These are phyloP conservation scores for Spergularia azorica DNA, from an alignment of 179 eudicot genomes.

Conservation along the genomic window DNA sequence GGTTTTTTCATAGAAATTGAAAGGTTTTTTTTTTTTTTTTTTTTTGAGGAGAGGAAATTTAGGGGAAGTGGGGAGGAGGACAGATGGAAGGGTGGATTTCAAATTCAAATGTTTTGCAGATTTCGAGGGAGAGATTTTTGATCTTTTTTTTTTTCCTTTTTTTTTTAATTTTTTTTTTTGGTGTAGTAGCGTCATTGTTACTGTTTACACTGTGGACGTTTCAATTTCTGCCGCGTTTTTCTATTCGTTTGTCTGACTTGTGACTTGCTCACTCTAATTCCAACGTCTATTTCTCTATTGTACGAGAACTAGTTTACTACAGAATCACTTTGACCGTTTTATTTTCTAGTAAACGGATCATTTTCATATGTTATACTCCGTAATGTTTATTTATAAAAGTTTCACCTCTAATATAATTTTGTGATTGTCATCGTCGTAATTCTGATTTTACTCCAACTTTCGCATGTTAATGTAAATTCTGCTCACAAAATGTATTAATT, in stretches of 20 bases:
- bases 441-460: too few species aligned
- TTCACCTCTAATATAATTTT: too few species aligned
- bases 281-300: too few species aligned
- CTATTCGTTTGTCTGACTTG: neutral
- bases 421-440: too few species aligned
- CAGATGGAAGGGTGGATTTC: slow-evolving; percentile 8
- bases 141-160: neutral
- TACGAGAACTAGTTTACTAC: too few species aligned
- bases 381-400: too few species aligned
- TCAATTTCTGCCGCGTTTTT: slow-evolving; percentile 13
- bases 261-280: too few species aligned
- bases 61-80: neutral
- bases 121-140: slow-evolving; percentile 16
- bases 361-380: too few species aligned
- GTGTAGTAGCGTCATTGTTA: neutral
- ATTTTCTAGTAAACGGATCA: too few species aligned
- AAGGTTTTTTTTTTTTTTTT: slow-evolving; percentile 14
- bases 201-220: neutral
- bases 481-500: too few species aligned
- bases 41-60: neutral
- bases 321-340: too few species aligned
- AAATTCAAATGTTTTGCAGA: slow-evolving; percentile 24
- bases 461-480: too few species aligned
- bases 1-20: neutral
- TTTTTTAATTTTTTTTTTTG: neutral